phyloP scores from a whole-genome alignment of 148 eudicot genomes.

The Fallopia convolvulus region DNA sequence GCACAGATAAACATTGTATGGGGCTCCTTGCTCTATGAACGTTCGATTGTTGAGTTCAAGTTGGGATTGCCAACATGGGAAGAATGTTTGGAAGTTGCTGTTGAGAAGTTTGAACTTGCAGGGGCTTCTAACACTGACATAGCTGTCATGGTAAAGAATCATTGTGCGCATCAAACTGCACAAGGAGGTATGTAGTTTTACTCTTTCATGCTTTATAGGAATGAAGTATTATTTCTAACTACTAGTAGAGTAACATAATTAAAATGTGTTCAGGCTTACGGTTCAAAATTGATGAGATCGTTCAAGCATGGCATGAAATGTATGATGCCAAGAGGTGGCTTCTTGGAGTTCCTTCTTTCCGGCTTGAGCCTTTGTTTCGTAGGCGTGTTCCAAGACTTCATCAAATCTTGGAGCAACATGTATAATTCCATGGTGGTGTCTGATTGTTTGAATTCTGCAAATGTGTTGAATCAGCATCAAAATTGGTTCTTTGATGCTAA shows the following conservation, averaged over 20 bases:
- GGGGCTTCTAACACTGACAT: slow-evolving; percentile 80
- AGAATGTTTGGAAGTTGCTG: slow-evolving; percentile 89
- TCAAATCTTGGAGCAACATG: slow-evolving; percentile 54
- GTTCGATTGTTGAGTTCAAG: slow-evolving; percentile 87
- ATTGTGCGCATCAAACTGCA: slow-evolving; percentile 77
- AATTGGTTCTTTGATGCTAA: slow-evolving; percentile 22
- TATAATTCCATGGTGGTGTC: slow-evolving; percentile 13
- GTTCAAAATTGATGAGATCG: slow-evolving; percentile 86
- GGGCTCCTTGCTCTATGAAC: slow-evolving; percentile 91
- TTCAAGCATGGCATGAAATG: slow-evolving; percentile 97
- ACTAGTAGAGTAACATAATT: neutral
- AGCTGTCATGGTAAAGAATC: slow-evolving; percentile 90
- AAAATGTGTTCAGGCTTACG: slow-evolving; percentile 31
- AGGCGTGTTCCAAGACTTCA: slow-evolving; percentile 68
- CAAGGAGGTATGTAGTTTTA: slow-evolving; percentile 39
- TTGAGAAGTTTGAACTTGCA: slow-evolving; percentile 85
- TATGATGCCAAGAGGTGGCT: slow-evolving; percentile 91
- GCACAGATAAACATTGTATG: slow-evolving; percentile 84
- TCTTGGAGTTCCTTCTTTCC: slow-evolving; percentile 66
- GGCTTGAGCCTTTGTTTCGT: slow-evolving; percentile 71
- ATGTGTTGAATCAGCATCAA: slow-evolving; percentile 18
- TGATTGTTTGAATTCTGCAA: slow-evolving; percentile 18
- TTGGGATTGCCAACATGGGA: slow-evolving; percentile 78
- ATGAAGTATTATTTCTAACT: neutral
- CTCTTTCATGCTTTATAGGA: neutral